Percentiles rank a stretch among this genome's conserved stretches.
Conservation (phyloP, 441 rosid genomes). For the Croton laevigatus region DNA sequence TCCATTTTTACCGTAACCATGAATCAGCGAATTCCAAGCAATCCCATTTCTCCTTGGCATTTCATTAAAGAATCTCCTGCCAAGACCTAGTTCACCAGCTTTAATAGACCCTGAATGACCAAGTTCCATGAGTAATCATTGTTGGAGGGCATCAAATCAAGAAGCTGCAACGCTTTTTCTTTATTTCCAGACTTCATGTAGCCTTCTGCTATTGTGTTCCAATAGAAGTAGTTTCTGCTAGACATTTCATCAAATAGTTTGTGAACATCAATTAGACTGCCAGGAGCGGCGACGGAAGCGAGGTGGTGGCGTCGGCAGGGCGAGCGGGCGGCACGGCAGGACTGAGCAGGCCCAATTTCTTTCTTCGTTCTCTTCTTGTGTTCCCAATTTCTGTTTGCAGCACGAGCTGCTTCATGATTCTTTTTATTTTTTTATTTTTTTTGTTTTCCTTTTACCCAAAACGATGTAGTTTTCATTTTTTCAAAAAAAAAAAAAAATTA, state of each 20-base stretch:
- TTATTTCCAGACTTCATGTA: constrained; percentile 51
- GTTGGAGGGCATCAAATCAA: constrained; percentile 51
- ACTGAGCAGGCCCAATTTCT: too few relatives aligned
- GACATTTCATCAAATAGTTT: constrained; percentile 71
- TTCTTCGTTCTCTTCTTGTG: too few relatives aligned
- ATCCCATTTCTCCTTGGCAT: constrained; percentile 63
- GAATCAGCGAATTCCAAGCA: constrained; percentile 64
- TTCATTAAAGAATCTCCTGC: constrained; percentile 47
- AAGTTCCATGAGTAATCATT: constrained; percentile 74
- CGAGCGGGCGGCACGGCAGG: too few relatives aligned
- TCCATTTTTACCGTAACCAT: constrained; percentile 48
- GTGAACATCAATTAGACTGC: constrained; percentile 36
- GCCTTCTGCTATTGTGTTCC: constrained; percentile 82
- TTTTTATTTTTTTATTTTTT: too few relatives aligned
- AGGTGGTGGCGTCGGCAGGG: too few relatives aligned
- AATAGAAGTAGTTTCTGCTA: constrained; percentile 54
- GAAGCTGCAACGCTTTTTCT: constrained; percentile 41
- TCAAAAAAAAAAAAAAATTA: too few relatives aligned
- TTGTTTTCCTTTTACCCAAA: too few relatives aligned
- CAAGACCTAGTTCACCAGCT: constrained; percentile 45
- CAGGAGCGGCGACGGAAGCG: too few relatives aligned
- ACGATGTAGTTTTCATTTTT: too few relatives aligned
- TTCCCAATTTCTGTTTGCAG: too few relatives aligned
- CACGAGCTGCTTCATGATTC: too few relatives aligned
- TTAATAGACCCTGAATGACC: constrained; percentile 58